Evolutionary conservation across 139 green algal genomes (phyloP).

Genomic region (Chlorella vulgaris): DNA sequence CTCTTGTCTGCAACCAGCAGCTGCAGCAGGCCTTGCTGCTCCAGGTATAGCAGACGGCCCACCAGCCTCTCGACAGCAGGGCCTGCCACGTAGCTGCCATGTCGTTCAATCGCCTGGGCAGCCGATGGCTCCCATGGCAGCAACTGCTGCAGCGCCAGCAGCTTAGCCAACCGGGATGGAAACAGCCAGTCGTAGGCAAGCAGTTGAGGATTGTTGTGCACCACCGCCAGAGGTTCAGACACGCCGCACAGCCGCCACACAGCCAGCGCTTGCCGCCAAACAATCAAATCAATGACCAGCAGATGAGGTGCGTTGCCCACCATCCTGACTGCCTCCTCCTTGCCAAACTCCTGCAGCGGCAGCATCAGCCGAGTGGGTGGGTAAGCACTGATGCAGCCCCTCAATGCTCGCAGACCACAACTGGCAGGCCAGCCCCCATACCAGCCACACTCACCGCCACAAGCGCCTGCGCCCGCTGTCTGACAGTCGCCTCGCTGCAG

Average conservation of each 20-base stretch:
- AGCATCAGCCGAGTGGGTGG: not conserved
- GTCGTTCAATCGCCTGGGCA: not conserved
- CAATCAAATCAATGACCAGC: not conserved
- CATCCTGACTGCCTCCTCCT: not conserved
- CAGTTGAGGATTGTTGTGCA: not conserved
- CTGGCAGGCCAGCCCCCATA: not conserved
- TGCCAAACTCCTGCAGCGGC: not conserved
- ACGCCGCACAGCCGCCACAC: not conserved
- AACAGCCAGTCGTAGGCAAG: not conserved
- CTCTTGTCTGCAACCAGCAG: not conserved
- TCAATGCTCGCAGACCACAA: not conserved
- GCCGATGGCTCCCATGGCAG: not conserved
- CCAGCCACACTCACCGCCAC: slow-evolving; percentile 1
- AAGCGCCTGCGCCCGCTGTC: not conserved
- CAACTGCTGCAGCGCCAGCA: slow-evolving; percentile 5
- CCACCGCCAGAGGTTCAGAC: not conserved
- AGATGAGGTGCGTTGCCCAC: not conserved
- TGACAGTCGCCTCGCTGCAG: not conserved
- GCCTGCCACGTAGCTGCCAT: not conserved
- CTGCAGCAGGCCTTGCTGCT: not conserved
- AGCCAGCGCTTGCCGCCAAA: not conserved
- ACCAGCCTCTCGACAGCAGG: not conserved
- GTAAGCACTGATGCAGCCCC: not conserved
- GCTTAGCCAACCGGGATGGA: not conserved
- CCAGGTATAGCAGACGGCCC: slow-evolving; percentile 6